Evolutionary conservation across 495 filamentous ascomycete genomes (phyloP).

Genomic region (Friedmanniomyces endolithicus): DNA sequence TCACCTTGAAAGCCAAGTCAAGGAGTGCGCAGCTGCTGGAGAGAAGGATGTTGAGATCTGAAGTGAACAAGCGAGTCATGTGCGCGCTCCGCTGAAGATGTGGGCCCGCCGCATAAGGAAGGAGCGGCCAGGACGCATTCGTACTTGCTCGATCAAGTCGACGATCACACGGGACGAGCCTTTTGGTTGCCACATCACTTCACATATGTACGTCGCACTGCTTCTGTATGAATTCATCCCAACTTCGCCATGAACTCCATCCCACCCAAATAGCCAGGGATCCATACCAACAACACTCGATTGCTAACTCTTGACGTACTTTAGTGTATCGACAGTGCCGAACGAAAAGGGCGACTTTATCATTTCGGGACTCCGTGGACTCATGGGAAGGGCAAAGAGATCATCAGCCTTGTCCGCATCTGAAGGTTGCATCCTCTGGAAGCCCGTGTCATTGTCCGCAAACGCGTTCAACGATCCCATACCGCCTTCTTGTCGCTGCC

Average conservation of each 20-base stretch:
- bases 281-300: not conserved
- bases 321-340: conserved; percentile 15
- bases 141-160: no score
- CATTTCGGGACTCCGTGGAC: conserved; percentile 67
- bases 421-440: conserved; percentile 3
- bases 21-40: no score
- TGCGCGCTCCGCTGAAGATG: no score
- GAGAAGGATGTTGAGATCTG: no score
- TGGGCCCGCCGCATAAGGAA: no score
- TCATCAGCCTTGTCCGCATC: conserved; percentile 50
- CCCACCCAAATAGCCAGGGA: not conserved
- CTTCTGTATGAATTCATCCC: not conserved
- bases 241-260: not conserved
- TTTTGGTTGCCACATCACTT: not conserved
- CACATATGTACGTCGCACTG: not conserved
- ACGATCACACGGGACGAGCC: no score
- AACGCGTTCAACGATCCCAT: conserved; percentile 30
- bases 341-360: conserved; percentile 27
- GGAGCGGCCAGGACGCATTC: no score
- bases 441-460: conserved; percentile 9
- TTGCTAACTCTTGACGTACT: conserved; percentile 7
- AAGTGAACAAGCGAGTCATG: no score
- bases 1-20: no score
- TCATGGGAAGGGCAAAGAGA: conserved; percentile 69
- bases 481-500: conserved; percentile 34